These are phyloP conservation scores for Nicotiana sylvestris DNA, from an alignment of 257 asterid species.

Conservation along the genomic window DNA sequence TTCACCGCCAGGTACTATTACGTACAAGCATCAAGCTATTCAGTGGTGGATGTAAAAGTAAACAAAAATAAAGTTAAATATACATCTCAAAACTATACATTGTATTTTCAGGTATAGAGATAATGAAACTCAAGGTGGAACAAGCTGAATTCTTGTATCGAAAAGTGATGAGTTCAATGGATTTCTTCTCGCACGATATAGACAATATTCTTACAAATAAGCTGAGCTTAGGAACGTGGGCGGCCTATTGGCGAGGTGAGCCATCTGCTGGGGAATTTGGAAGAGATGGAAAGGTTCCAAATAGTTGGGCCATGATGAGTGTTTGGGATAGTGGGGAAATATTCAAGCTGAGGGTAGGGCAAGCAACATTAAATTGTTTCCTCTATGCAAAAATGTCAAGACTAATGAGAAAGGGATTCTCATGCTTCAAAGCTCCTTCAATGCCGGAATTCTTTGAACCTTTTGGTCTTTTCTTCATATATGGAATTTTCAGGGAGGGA, in stretches of 20 bases:
- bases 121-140: constrained; percentile 20
- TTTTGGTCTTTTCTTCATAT: constrained; percentile 35
- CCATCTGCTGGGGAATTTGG: constrained; percentile 6
- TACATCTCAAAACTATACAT: too few species aligned
- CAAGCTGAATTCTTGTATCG: constrained; percentile 33
- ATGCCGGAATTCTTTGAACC: constrained; percentile 26
- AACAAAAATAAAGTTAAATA: too few species aligned
- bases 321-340: constrained; percentile 33
- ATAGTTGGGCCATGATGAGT: constrained; percentile 38
- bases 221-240: constrained; percentile 45
- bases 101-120: constrained; percentile 4
- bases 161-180: constrained; percentile 28
- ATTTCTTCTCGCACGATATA: constrained; percentile 36
- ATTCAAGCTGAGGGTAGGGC: constrained; percentile 30
- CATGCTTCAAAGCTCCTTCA: constrained; percentile 19
- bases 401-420: constrained; percentile 16
- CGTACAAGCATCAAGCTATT: too few species aligned
- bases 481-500: constrained; percentile 29
- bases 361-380: constrained; percentile 23
- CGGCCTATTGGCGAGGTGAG: constrained; percentile 19
- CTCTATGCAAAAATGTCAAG: constrained; percentile 18
- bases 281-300: constrained; percentile 16
- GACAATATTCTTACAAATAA: constrained; percentile 23
- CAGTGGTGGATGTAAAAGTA: too few species aligned
- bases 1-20: not conserved